Conservation (phyloP, 2,329 filamentous ascomycete species). For the Penicillium sp. region DNA sequence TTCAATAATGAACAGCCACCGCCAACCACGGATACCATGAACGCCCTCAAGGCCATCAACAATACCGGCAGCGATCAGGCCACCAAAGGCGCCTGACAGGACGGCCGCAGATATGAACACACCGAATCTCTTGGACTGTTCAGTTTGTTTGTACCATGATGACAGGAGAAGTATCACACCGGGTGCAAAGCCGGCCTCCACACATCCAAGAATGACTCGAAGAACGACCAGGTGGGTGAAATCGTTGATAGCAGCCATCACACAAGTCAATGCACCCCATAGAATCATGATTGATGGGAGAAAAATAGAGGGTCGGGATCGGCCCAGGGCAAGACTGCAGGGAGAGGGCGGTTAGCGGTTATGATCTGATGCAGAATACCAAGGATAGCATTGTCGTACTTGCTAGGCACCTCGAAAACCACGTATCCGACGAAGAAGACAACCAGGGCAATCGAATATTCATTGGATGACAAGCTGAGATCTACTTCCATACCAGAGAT, state of each 20-base stretch:
- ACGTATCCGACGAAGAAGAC: conserved; percentile 57
- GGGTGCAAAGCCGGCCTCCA: conserved; percentile 25
- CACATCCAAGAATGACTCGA: conserved; percentile 19
- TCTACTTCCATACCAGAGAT: conserved; percentile 23
- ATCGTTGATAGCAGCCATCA: conserved; percentile 49
- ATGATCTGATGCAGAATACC: no score
- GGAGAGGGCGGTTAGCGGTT: background rate
- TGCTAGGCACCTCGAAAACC: conserved; percentile 53
- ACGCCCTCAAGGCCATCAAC: conserved; percentile 46
- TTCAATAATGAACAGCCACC: conserved; percentile 52
- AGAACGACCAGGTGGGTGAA: conserved; percentile 51
- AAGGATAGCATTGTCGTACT: conserved; percentile 26
- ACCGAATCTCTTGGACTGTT: conserved; percentile 56
- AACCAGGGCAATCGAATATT: conserved; percentile 52
- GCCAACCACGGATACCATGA: conserved; percentile 48
- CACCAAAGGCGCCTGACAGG: conserved; percentile 54
- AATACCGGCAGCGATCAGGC: conserved; percentile 50
- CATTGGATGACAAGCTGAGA: conserved; percentile 29
- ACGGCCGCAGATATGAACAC: conserved; percentile 59
- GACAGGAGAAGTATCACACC: conserved; percentile 43
- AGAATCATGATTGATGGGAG: conserved; percentile 52
- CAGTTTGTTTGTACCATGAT: conserved; percentile 58
- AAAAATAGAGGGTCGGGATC: conserved; percentile 50
- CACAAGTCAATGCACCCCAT: conserved; percentile 52
- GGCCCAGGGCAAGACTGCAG: conserved; percentile 44